Evolutionary conservation across 2,329 filamentous ascomycete genomes (phyloP).

Genomic region (Hyphodiscus sp.): DNA sequence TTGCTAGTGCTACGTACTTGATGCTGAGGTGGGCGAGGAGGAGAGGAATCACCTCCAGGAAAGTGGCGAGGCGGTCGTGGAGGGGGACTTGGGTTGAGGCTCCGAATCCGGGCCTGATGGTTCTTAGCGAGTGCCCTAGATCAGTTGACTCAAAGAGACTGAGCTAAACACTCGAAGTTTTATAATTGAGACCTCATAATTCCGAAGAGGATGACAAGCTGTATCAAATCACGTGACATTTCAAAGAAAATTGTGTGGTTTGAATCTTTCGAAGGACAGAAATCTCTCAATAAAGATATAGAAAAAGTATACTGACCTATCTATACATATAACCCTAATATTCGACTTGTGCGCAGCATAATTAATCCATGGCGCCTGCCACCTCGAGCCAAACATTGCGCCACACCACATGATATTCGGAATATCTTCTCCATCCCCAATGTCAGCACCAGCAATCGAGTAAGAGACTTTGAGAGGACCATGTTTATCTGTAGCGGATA

Average conservation of each 20-base stretch:
- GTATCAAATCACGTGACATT: not conserved
- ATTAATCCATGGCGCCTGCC: conserved; percentile 25
- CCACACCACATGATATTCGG: conserved; percentile 32
- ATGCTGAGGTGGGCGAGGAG: conserved; percentile 33
- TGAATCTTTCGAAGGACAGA: not conserved
- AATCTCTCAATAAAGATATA: not conserved
- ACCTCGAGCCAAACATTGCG: conserved; percentile 35
- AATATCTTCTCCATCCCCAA: conserved; percentile 18
- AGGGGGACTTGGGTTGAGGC: conserved; percentile 35
- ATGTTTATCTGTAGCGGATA: conserved; percentile 21
- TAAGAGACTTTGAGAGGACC: conserved; percentile 22
- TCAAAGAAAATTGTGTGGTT: not conserved
- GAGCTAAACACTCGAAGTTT: not conserved
- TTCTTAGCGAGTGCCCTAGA: not conserved
- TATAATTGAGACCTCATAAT: not conserved
- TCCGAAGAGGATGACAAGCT: not conserved
- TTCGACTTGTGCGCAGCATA: conserved; percentile 27
- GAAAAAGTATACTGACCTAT: conserved; percentile 29
- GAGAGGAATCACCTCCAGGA: conserved; percentile 36
- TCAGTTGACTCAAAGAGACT: not conserved
- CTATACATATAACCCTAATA: conserved; percentile 33
- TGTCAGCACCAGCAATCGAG: conserved; percentile 18
- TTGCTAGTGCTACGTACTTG: conserved; percentile 33
- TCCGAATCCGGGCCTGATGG: conserved; percentile 37
- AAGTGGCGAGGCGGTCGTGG: conserved; percentile 31